Base-by-base conservation (phyloP, 2,329 filamentous ascomycete genomes). In the Beauveria rudraprayagi region DNA sequence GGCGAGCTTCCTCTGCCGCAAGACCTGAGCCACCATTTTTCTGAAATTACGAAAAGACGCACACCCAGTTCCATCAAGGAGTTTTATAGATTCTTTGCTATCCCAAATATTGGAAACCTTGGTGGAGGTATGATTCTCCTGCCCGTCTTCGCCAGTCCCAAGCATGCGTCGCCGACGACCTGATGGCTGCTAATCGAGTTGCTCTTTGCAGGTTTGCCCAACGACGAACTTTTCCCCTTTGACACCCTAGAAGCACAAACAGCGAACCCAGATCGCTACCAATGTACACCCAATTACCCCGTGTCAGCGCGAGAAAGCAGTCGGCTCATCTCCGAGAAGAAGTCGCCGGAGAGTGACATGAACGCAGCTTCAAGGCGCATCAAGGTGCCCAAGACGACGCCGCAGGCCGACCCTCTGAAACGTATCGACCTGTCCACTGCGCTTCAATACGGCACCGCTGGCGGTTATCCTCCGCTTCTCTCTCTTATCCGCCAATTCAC, bases 171-270 rank as follows among this genome's bases (percentile, higher is more conserved):
- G 56, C 14, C 37, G 26, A 37, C 19, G 14, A 30, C 30, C 19
- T 37, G 11, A 16, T 56, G 44, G 43, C 37, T 44, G 47, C 53
- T 62, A 37, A 52, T 43, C 8, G 16, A 14, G 19, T 16, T 16
- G 8, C 16, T 50, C 6, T 17, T 24, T 44, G 10, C 65, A 92
- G 90, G 91, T 63, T 83, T 96, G 24, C 92, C 92, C 17, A 88
- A 94, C 73, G 80, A 87, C 44, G 82, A 83, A 62, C 91, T 91
- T 76, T 97, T 97, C 70, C 92, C 92, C 9, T 96, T 89, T 74
- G 92, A 97, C 68, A 94, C 91, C 0, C 84, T 97, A 64, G 91
- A 96, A 74, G 90, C 92, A 46, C 86, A 88, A 65, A 84, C 88
- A 63, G 90, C 91, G 37, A 83, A 84, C 64, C 87, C 91, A 8